Base-by-base conservation (phyloP, 78 protist species). In the Dictyostelium discoideum region DNA sequence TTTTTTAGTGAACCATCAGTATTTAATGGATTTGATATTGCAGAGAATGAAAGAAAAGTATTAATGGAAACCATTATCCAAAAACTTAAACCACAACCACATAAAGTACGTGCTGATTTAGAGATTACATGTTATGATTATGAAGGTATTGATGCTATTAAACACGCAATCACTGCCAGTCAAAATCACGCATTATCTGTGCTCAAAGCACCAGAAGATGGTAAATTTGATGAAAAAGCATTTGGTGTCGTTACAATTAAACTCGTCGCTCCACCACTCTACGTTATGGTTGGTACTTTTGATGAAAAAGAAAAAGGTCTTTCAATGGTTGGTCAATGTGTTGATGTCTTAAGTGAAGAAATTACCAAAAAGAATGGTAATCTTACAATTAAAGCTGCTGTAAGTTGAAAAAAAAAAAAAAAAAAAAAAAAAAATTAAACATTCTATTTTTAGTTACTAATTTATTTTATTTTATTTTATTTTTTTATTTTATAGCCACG, bases 131-230 rank as follows among this genome's bases (percentile, higher is more conserved):
- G 99, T 98, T 98, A 95, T 86, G 84, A 92, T 20, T 94, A 94
- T 86, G 99, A 96, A 85, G 99, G 99, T 50, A 96, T 99, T 80
- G 99, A 99, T 11, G 99, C 99, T 5, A 97, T 99, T 90, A 97
- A 97, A 87, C 73, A 39, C 1, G 98, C 99, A 5, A 97, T 99
- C 57, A 3, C 18, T 37, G 97, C 95, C 9, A 99, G 99, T 26
- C 97, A 97, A 60, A 90, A 84, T 2, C 46, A 72, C 13, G 48
- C 97, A 20, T 20, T 65, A 42, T 86, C 83, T 72, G 46, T 22
- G 20, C 42, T 78, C 5, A 39, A 18, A 63, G 74, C 60, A 24
- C 74, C 74, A 42, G 29, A 97, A 81, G 54, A 86, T 44, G 22
- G 13, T 16, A 44, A 32, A 63, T 42, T 44, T 85, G 92, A 74